phyloP scores from a whole-genome alignment of 2,329 filamentous ascomycete species.

The Sarocladiaceae sp. region DNA sequence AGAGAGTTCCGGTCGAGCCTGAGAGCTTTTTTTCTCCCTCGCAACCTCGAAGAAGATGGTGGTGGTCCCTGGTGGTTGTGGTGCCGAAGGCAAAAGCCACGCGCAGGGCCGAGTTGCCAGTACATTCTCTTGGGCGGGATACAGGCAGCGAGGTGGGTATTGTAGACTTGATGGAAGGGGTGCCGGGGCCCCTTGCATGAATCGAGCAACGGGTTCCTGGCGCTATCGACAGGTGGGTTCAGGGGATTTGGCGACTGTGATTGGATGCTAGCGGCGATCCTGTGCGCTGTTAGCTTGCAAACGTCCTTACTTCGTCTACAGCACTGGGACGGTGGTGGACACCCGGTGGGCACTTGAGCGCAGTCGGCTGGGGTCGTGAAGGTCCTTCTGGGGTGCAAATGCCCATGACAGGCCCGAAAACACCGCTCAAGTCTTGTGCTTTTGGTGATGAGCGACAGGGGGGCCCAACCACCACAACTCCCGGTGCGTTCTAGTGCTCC shows the following conservation, averaged over 20 bases:
- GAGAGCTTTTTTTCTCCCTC: constrained; percentile 1
- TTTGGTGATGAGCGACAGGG: constrained; percentile 3
- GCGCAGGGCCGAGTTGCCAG: background rate
- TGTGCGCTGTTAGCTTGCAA: background rate
- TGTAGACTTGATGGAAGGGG: too few species aligned
- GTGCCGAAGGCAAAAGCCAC: constrained; percentile 9
- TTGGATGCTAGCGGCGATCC: constrained; percentile 4
- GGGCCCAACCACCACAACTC: too few species aligned
- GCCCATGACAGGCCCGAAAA: too few species aligned
- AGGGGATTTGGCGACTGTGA: background rate
- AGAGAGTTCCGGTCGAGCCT: background rate
- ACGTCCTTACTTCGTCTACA: too few species aligned
- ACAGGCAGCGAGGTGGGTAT: background rate
- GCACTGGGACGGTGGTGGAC: too few species aligned
- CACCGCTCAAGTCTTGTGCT: constrained; percentile 2
- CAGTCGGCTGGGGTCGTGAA: too few species aligned
- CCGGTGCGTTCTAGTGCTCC: too few species aligned
- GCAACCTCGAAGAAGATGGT: background rate
- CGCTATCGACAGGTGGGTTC: constrained; percentile 2
- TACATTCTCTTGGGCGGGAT: background rate
- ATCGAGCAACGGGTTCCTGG: constrained; percentile 8
- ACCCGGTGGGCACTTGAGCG: too few species aligned
- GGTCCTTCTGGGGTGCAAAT: too few species aligned
- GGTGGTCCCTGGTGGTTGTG: background rate
- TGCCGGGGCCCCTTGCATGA: constrained; percentile 5